Conservation (phyloP, 768 basidiomycete genomes). For the Xerocomellus intermedius region DNA sequence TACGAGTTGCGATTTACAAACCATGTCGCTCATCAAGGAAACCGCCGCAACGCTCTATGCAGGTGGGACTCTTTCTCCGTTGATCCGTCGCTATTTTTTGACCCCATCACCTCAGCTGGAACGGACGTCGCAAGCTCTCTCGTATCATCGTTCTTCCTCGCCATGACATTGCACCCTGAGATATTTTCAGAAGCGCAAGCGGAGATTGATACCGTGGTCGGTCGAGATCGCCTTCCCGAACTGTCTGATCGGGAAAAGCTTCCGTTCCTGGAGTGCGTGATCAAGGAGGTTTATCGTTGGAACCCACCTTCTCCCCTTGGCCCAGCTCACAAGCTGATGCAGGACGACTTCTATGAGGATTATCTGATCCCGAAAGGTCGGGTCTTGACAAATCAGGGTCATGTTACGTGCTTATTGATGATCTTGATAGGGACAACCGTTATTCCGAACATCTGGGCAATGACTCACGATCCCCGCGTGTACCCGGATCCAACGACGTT, state of each 20-base stretch:
- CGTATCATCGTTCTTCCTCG: conserved; percentile 2
- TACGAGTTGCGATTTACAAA: neutral
- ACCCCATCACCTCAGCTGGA: neutral
- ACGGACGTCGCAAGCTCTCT: conserved; percentile 1
- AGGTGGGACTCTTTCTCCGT: neutral
- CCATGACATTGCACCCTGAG: conserved; percentile 2
- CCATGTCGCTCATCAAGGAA: conserved; percentile 1
- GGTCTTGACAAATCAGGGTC: neutral
- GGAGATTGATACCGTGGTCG: neutral
- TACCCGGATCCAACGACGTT: conserved; percentile 1
- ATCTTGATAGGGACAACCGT: neutral
- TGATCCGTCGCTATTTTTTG: neutral
- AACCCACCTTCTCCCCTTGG: conserved; percentile 10
- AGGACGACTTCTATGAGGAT: conserved; percentile 6
- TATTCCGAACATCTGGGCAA: conserved; percentile 3
- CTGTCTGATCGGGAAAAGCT: conserved; percentile 39
- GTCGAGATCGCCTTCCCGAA: conserved; percentile 1
- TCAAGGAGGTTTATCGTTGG: conserved; percentile 26
- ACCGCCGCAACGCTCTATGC: conserved; percentile 3
- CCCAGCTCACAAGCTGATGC: conserved; percentile 9
- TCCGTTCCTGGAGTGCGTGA: conserved; percentile 35
- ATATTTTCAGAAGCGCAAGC: neutral
- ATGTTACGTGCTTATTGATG: neutral
- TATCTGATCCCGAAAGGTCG: conserved; percentile 3
- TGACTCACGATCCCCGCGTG: conserved; percentile 1